These are phyloP conservation scores for Pseudonitzschia pungens DNA, from an alignment of 108 stramenopile genomes.

Conservation along the genomic window DNA sequence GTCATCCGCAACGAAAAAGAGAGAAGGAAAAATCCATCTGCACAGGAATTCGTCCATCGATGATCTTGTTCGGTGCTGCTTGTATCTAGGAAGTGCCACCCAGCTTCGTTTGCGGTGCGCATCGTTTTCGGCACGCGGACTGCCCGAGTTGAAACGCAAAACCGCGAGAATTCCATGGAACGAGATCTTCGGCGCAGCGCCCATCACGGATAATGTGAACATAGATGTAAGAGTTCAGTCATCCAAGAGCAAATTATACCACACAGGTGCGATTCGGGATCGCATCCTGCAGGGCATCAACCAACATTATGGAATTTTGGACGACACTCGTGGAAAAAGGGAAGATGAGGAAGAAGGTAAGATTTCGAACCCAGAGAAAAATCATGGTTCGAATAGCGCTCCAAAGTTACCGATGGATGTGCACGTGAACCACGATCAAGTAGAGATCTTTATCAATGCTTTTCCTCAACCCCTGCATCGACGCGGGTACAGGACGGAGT, in stretches of 20 bases:
- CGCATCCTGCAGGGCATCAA: constrained; percentile 50
- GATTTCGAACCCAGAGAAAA: background rate
- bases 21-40: constrained; percentile 24
- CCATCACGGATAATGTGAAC: background rate
- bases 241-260: constrained; percentile 67
- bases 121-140: constrained; percentile 54
- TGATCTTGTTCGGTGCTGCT: constrained; percentile 49
- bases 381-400: background rate
- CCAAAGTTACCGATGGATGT: constrained; percentile 44
- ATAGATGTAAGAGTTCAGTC: constrained; percentile 56
- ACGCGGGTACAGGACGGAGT: constrained; percentile 69
- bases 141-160: constrained; percentile 66
- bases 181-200: constrained; percentile 15
- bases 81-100: constrained; percentile 64
- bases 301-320: constrained; percentile 20
- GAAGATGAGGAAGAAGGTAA: background rate
- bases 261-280: constrained; percentile 63
- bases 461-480: constrained; percentile 62
- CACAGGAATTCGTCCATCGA: constrained; percentile 23
- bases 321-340: background rate
- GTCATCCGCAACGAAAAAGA: background rate
- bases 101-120: constrained; percentile 50
- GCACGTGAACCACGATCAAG: constrained; percentile 53
- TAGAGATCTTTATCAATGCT: constrained; percentile 59
- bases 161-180: constrained; percentile 57